Evolutionary conservation across 1,284 basidiomycete genomes (phyloP), one percentile per base, ranked within the genome.

Genomic region (Cryptococcus sp.): DNA sequence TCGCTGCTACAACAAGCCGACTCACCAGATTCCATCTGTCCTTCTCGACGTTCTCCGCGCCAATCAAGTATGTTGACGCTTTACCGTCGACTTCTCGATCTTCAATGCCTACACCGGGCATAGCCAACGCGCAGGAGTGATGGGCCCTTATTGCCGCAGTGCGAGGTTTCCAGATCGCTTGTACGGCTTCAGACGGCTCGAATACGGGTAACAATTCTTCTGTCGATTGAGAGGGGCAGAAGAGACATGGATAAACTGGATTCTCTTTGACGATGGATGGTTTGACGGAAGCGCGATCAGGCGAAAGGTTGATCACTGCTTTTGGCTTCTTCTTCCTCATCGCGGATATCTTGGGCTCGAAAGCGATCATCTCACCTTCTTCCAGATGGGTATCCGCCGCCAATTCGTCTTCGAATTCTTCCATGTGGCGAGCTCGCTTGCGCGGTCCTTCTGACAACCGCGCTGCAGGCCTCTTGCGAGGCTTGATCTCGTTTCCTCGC

Each of bases 1-100:
- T 41, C 17, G 50, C 54, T 45, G 43, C 57, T 52, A 52, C 57
- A 52, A 59, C 25, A 13, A 17, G 27, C 22, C 23, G 8, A 81
- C 87, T 64, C 69, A 94, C 93, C 78, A 96, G 72, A 69, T 87
- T 88, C 93, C 93, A 97, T 30, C 93, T 82, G 71, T 90, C 93
- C 72, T 87, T 91, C 22, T 89, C 88, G 62, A 96, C 90, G 4
- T 83, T 85, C 69, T 91, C 89, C 27, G 91, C 87, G 3, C 91
- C 91, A 68, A 88, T 87, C 2, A 93, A 86, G 53, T 57, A 67
- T 2, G 61, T 62, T 7, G 59, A 66, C 16, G 77, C 78, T 49
- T 74, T 70, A 0, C 79, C 80, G 55, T 80, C 74, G 20, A 85
- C 69, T 46, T 69, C 65, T 13, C 60, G 59, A 22, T 86, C 85